phyloP scores from a whole-genome alignment of 352 stramenopile species.

The Globisporangium yorkense region DNA sequence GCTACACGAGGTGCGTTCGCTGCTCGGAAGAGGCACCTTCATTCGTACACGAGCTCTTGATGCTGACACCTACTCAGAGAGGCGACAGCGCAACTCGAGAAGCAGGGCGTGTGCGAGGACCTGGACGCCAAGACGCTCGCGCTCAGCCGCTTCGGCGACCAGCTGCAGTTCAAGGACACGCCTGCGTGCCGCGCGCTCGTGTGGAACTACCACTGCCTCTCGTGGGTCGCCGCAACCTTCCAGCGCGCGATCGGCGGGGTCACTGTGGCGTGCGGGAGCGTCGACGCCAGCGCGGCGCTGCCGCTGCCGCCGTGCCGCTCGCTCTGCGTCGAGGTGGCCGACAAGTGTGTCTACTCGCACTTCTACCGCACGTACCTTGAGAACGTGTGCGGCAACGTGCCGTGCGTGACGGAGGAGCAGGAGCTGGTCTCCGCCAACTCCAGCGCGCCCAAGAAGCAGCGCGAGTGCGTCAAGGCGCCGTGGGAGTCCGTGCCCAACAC shows the following conservation, averaged over 20 bases:
- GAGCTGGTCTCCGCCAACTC: conserved; percentile 25
- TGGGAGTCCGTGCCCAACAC: conserved; percentile 48
- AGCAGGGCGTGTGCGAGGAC: conserved; percentile 72
- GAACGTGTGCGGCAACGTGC: conserved; percentile 60
- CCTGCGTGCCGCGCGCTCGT: conserved; percentile 44
- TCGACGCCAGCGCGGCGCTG: conserved; percentile 5
- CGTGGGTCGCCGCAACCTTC: conserved; percentile 52
- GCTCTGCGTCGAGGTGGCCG: conserved; percentile 67
- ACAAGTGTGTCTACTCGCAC: conserved; percentile 72
- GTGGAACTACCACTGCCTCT: conserved; percentile 75
- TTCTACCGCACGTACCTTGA: conserved; percentile 60
- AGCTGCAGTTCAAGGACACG: conserved; percentile 72
- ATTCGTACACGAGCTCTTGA: too few species aligned
- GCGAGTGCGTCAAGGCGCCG: conserved; percentile 32
- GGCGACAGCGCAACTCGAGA: conserved; percentile 46
- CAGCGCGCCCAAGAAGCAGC: conserved; percentile 25
- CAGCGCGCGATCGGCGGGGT: conserved; percentile 29
- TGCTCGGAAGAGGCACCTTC: too few species aligned
- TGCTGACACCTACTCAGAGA: conserved; percentile 19
- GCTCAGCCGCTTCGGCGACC: conserved; percentile 45
- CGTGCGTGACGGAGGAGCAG: conserved; percentile 47
- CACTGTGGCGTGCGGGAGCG: conserved; percentile 26
- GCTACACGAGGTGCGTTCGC: conserved; percentile 44
- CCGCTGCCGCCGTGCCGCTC: conserved; percentile 61
- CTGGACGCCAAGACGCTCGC: conserved; percentile 53